phyloP scores from a whole-genome alignment of 345 rosid genomes.

The Hibiscus trionum region DNA sequence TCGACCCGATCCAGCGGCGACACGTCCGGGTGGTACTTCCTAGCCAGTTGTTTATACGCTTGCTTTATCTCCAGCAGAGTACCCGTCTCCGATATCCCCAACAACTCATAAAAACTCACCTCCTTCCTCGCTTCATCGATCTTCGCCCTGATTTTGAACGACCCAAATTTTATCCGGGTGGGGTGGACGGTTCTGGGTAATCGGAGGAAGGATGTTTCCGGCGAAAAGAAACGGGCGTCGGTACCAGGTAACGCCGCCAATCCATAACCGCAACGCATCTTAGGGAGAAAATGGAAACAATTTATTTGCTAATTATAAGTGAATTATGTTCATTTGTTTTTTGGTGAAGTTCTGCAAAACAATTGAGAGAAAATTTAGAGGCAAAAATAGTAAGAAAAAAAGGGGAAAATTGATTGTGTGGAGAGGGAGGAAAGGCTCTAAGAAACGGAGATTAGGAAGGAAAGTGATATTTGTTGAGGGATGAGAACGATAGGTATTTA shows the following conservation, averaged over 20 bases:
- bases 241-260: conserved; percentile 26
- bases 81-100: conserved; percentile 61
- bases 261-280: conserved; percentile 35
- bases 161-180: conserved; percentile 25
- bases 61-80: conserved; percentile 62
- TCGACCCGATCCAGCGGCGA: conserved; percentile 74
- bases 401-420: not conserved
- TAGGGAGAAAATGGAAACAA: not conserved
- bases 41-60: conserved; percentile 78
- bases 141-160: conserved; percentile 31
- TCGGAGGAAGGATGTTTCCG: conserved; percentile 10
- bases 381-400: not conserved
- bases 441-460: too few relatives aligned
- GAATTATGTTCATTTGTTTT: not conserved
- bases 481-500: not conserved
- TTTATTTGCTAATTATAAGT: not conserved
- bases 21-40: conserved; percentile 86
- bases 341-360: not conserved
- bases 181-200: conserved; percentile 17
- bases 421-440: not conserved
- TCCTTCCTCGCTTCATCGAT: conserved; percentile 23
- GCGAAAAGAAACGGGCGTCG: conserved; percentile 28
- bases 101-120: conserved; percentile 65
- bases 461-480: not conserved
- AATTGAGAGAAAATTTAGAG: not conserved